Percentiles rank a stretch among this genome's conserved stretches.
Evolutionary conservation across 2,329 filamentous ascomycete species (phyloP).

Genomic region (Reticulascus tulasneorum): DNA sequence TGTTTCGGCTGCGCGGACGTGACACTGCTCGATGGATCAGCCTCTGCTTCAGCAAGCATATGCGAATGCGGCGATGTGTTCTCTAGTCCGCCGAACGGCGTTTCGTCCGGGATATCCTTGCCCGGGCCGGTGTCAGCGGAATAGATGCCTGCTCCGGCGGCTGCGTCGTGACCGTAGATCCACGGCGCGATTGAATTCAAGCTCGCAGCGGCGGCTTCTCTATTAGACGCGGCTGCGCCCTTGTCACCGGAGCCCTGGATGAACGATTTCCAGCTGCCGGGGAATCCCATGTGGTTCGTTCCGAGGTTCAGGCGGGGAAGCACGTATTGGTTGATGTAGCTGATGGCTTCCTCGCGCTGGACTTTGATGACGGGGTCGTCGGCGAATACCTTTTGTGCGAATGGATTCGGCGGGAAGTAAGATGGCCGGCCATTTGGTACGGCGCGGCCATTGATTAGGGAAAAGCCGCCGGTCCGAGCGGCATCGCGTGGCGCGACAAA

Average conservation of each 20-base stretch:
- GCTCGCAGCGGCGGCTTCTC: slow-evolving; percentile 44
- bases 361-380: slow-evolving; percentile 62
- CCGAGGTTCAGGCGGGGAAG: slow-evolving; percentile 56
- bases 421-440: slow-evolving; percentile 61
- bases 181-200: slow-evolving; percentile 53
- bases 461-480: slow-evolving; percentile 51
- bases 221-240: slow-evolving; percentile 29
- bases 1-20: slow-evolving; percentile 7
- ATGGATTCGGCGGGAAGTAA: slow-evolving; percentile 51
- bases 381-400: slow-evolving; percentile 32
- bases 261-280: slow-evolving; percentile 24
- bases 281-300: slow-evolving; percentile 36
- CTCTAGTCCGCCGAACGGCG: slow-evolving; percentile 13
- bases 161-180: slow-evolving; percentile 47
- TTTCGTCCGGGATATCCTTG: slow-evolving; percentile 16
- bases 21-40: slow-evolving; percentile 4
- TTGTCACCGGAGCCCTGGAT: slow-evolving; percentile 31
- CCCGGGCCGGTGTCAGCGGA: slow-evolving; percentile 14
- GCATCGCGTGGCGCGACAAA: slow-evolving; percentile 55
- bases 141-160: slow-evolving; percentile 40
- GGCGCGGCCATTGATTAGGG: slow-evolving; percentile 59
- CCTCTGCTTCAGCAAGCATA: slow-evolving; percentile 2
- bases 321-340: slow-evolving; percentile 67
- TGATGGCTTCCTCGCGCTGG: slow-evolving; percentile 61
- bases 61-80: slow-evolving; percentile 3